Base-by-base conservation (phyloP, 2,329 filamentous ascomycete species). In the Elsinoe ampelina region DNA sequence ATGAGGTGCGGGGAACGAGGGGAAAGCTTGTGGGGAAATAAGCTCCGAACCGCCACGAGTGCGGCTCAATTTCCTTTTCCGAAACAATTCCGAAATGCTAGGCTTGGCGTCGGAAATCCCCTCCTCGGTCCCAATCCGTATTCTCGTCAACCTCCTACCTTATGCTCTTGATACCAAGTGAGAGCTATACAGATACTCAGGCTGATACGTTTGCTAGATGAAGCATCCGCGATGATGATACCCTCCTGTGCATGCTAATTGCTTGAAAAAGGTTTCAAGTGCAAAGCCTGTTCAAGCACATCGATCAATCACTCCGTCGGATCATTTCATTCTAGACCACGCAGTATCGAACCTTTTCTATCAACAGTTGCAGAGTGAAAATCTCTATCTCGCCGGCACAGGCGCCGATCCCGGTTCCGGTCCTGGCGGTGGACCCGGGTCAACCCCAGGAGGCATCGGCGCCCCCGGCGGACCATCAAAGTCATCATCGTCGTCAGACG, bases 11-110 rank as follows among this genome's bases (percentile, higher is more conserved):
- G 48, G 48, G 48, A 19, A 52, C n/a, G 48, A 30, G 34, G 41
- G 48, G 48, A 52, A 35, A 52, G 48, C 48, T 52, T 52, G 48
- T 52, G 48, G 26, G 26, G 48, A 38, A 17, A 22, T 17, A 52
- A 52, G 48, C 48, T 11, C 32, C 32, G 17, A 45, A 26, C 19
- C 41, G 41, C 26, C 19, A 45, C 19, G 26, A 45, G 19, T 52
- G 26, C 45, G 45, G 45, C 45, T 34, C 45, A 26, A 17, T 1
- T 35, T 50, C 20, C 45, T 22, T 17, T 50, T 50, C 45, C 45
- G 45, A 50, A 34, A 19, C 34, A 22, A n/a, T 50, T 34, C 45
- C 45, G 45, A 50, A 13, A 19, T 19, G 20, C 41, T 6, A 30
- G 12, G n/a, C 12, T 13, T 12, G 19, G 20, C n/a, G 17, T 20